A percentile compares a stretch with the other conserved stretches of the same genome.
Evolutionary conservation across 192 early-diverging fungal genomes (phyloP).

Genomic region (Coemansia guatemalensis): DNA sequence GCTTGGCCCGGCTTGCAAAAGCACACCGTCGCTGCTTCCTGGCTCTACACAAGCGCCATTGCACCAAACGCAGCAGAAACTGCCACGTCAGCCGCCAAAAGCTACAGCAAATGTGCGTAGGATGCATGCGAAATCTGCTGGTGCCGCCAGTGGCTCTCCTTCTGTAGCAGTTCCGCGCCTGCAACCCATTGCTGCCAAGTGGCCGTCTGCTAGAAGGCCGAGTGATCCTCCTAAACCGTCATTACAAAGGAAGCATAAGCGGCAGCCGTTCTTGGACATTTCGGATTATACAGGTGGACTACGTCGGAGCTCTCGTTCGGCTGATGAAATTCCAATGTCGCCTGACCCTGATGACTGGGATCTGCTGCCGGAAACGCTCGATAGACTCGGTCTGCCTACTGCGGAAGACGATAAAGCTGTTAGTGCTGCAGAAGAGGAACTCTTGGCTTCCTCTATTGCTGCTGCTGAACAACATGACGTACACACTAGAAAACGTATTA

Average conservation of each 20-base stretch:
- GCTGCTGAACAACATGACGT: no score
- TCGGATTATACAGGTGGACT: background rate
- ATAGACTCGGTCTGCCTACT: background rate
- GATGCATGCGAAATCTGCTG: conserved; percentile 4
- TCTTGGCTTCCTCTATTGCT: background rate
- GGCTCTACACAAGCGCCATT: background rate
- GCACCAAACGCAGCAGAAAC: background rate
- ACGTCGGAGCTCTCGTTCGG: background rate
- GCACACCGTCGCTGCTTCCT: conserved; percentile 5
- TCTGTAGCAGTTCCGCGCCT: conserved; percentile 9
- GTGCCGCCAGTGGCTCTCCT: background rate
- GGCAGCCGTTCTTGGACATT: background rate
- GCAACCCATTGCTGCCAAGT: conserved; percentile 17
- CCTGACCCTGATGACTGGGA: background rate
- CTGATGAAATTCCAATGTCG: background rate
- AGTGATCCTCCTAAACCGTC: background rate
- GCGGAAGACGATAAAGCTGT: background rate
- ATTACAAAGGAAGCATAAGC: background rate
- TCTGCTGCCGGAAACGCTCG: background rate
- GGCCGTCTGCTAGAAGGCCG: background rate
- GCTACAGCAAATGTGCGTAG: background rate
- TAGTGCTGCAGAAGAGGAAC: background rate
- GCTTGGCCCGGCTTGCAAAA: conserved; percentile 1
- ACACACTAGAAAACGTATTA: background rate
- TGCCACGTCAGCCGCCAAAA: background rate